Conservation (phyloP, 257 asterid species). For the Nemophila menziesii region DNA sequence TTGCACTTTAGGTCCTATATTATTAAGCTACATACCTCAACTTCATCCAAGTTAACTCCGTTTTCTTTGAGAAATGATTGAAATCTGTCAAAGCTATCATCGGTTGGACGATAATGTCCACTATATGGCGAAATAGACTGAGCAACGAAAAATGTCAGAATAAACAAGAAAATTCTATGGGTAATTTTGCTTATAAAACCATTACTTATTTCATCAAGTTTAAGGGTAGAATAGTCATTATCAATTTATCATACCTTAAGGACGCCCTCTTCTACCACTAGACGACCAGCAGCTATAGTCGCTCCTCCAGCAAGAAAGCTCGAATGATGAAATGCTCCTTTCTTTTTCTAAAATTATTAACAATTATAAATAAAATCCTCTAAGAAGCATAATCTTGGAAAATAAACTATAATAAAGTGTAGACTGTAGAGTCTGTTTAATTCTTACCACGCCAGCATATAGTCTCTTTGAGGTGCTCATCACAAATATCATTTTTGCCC, state of each 20-base stretch:
- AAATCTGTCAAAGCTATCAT: conserved; percentile 57
- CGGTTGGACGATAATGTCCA: conserved; percentile 94
- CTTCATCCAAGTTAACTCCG: conserved; percentile 54
- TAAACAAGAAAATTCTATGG: background rate
- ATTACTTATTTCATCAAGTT: no score
- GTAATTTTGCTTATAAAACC: no score
- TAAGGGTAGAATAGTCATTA: no score
- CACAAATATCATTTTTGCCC: conserved; percentile 83
- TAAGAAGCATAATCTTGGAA: background rate
- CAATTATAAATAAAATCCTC: conserved; percentile 5
- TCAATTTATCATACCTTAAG: conserved; percentile 60
- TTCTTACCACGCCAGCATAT: conserved; percentile 65
- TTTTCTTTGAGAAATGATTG: conserved; percentile 53
- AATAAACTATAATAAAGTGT: conserved; percentile 3
- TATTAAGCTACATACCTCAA: conserved; percentile 45
- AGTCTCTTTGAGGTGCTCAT: conserved; percentile 84
- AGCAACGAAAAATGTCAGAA: conserved; percentile 1
- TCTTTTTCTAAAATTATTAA: conserved; percentile 54
- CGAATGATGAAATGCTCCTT: conserved; percentile 88
- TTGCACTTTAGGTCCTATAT: no score
- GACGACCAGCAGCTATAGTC: conserved; percentile 92
- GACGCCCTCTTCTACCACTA: conserved; percentile 51
- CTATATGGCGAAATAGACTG: conserved; percentile 91
- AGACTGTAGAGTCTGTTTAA: conserved; percentile 5
- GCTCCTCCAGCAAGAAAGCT: conserved; percentile 98